Evolutionary conservation across 2,329 filamentous ascomycete species (phyloP), one percentile per base, ranked within the genome.

Genomic region (Botrytis byssoidea): DNA sequence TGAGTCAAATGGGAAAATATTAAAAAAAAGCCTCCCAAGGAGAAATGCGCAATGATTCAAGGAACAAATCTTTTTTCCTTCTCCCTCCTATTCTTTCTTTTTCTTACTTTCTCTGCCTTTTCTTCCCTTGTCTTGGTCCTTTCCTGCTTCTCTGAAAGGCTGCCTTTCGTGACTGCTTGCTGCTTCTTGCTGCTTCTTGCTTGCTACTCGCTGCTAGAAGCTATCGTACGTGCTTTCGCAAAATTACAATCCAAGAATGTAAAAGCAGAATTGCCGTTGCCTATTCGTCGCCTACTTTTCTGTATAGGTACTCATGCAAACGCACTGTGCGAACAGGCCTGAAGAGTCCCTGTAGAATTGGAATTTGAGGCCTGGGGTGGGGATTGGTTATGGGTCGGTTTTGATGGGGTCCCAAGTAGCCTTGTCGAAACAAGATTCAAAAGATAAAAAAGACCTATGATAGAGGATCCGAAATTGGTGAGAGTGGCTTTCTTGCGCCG

Each of bases 221-320:
- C 66, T 25, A 68, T 51, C 40, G 66, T 44, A 22, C 51, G 66
- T 69, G 66, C 66, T 57, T 68, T 32, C 20, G 66, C 48, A 35
- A 69, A 69, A 69, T 69, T 57, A 18, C 66, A 44, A n/a, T 25
- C 66, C 35, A 42, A 69, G 66, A 69, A 69, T 42, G 66, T n/a
- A 44, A 32, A 59, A 42, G 48, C 29, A n/a, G 35, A 40, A 32
- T 32, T 2, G 35, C 35, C 6, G n/a, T 57, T 57, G 18, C 48
- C 14, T 42, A 69, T 69, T 69, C 37, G 66, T 57, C 37, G 51
- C 20, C 48, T 25, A 35, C 9, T 42, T 42, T 42, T 29, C 46
- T 37, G 37, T 42, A 32, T 57, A 63, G 7, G 22, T 35, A 55
- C 48, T 57, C 37, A 68, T 68, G 66, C 66, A 37, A 68, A 67